Conservation (phyloP, 176 grass and related monocot genomes). For the Stipa capillata region DNA sequence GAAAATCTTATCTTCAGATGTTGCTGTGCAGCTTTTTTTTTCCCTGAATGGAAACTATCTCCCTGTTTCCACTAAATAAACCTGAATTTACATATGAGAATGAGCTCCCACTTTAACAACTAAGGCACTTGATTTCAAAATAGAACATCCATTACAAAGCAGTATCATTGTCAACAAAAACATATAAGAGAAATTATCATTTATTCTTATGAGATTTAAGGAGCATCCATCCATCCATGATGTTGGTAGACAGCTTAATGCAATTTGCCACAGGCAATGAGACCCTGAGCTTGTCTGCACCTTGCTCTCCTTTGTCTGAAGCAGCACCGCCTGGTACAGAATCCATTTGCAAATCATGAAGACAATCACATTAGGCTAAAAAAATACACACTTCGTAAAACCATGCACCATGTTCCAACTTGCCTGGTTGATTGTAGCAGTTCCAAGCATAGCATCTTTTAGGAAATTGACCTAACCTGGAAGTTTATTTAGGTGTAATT, state of each 20-base stretch:
- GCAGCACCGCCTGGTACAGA: no score
- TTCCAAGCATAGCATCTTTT: background rate
- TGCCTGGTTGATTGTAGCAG: background rate
- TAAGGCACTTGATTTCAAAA: background rate
- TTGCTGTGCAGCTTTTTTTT: background rate
- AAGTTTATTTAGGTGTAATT: conserved; percentile 5
- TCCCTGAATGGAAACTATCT: background rate
- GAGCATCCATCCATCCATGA: background rate
- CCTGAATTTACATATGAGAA: background rate
- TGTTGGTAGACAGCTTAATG: background rate
- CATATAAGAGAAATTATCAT: background rate
- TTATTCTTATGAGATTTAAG: conserved; percentile 2
- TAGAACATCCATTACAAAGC: background rate
- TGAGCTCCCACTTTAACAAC: background rate
- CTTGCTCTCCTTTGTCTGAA: no score
- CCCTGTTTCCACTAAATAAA: background rate
- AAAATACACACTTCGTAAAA: no score
- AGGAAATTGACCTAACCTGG: background rate
- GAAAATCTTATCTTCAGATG: background rate
- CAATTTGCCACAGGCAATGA: no score
- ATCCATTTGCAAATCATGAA: no score
- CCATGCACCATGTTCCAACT: no score
- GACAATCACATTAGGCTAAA: no score
- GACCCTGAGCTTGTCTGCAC: no score
- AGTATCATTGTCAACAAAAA: background rate